Percentiles rank a stretch among this genome's conserved stretches.
These are phyloP conservation scores for Phaeotremella skinneri DNA, from an alignment of 768 basidiomycete species.

Conservation along the genomic window DNA sequence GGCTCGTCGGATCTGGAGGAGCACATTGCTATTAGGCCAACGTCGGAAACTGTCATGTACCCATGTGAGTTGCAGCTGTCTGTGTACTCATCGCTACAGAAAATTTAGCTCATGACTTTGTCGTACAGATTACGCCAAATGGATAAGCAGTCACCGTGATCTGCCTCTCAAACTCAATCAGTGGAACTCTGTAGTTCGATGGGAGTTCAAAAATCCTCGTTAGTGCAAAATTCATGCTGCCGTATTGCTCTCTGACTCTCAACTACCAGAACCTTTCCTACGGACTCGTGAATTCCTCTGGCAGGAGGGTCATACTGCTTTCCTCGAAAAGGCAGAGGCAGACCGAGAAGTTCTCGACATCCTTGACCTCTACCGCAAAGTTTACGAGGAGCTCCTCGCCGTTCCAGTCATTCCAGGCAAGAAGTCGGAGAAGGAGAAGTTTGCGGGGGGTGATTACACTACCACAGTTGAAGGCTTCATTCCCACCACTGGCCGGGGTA, in stretches of 20 bases:
- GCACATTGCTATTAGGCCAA: conserved; percentile 95
- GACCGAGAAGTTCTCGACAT: conserved; percentile 89
- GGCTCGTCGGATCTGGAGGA: conserved; percentile 92
- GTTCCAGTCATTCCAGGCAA: conserved; percentile 95
- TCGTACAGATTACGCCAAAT: conserved; percentile 85
- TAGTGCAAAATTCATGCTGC: conserved; percentile 40
- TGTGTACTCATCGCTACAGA: no score
- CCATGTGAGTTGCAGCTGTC: conserved; percentile 68
- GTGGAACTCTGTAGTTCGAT: conserved; percentile 98
- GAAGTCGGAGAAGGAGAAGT: conserved; percentile 99
- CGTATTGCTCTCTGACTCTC: neutral
- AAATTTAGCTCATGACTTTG: conserved; percentile 8
- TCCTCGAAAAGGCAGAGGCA: conserved; percentile 82
- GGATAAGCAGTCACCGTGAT: conserved; percentile 96
- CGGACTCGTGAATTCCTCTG: conserved; percentile 99
- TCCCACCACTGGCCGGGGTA: conserved; percentile 92
- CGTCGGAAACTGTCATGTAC: conserved; percentile 99
- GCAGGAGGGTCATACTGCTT: conserved; percentile 99
- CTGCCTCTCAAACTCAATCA: conserved; percentile 95
- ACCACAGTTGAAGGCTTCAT: conserved; percentile 98
- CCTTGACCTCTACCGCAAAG: conserved; percentile 88
- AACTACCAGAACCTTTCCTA: conserved; percentile 80
- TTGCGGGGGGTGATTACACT: conserved; percentile 95
- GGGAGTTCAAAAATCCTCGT: conserved; percentile 99
- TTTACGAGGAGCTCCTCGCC: conserved; percentile 95